Conservation (phyloP, 2,329 filamentous ascomycete genomes). For the Triangularia setosa region DNA sequence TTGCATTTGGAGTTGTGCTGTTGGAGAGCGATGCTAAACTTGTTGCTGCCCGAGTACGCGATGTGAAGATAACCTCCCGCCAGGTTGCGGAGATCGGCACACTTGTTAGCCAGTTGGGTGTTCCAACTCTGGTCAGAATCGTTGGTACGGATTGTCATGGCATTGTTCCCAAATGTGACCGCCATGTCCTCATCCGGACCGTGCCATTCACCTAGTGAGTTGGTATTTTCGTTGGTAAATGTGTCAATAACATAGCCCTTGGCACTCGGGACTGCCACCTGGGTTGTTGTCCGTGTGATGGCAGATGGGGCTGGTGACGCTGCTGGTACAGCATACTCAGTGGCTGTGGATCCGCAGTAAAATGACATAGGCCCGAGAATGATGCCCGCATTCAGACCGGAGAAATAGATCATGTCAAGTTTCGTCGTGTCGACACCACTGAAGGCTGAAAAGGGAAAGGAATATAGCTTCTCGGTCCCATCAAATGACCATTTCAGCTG, state of each 20-base stretch:
- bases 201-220: slow-evolving; percentile 62
- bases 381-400: slow-evolving; percentile 42
- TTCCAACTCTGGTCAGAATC: slow-evolving; percentile 43
- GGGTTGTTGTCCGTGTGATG: slow-evolving; percentile 33
- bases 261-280: slow-evolving; percentile 37
- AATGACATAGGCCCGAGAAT: slow-evolving; percentile 55
- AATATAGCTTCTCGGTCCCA: slow-evolving; percentile 57
- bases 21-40: slow-evolving; percentile 62
- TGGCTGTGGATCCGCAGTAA: slow-evolving; percentile 51
- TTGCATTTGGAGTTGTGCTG: slow-evolving; percentile 63
- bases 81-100: slow-evolving; percentile 53
- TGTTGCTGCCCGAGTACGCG: slow-evolving; percentile 56
- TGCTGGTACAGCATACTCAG: slow-evolving; percentile 46
- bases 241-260: slow-evolving; percentile 54
- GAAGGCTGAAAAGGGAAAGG: slow-evolving; percentile 51
- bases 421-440: slow-evolving; percentile 47
- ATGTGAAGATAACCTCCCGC: slow-evolving; percentile 61
- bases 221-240: slow-evolving; percentile 50
- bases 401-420: slow-evolving; percentile 49
- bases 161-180: slow-evolving; percentile 47
- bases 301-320: slow-evolving; percentile 37
- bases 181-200: slow-evolving; percentile 61
- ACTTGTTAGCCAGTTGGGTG: slow-evolving; percentile 41
- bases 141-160: slow-evolving; percentile 53
- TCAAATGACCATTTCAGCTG: slow-evolving; percentile 59